A percentile compares a stretch with the other conserved stretches of the same genome.
Conservation (phyloP, 2,329 filamentous ascomycete genomes). For the Berkeleyomyces basicola region DNA sequence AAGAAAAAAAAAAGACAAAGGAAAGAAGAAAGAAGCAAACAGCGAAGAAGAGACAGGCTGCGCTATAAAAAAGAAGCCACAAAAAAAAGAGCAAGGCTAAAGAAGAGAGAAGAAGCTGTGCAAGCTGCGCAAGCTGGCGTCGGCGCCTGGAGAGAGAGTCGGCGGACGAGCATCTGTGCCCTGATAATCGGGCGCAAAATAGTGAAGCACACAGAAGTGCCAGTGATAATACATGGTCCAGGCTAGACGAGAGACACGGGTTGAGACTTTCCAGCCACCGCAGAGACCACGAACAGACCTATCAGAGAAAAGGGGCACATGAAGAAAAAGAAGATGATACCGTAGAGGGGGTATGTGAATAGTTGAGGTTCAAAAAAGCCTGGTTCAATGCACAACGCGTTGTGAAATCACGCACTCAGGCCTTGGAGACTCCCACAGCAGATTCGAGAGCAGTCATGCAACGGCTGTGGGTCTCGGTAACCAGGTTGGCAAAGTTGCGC, state of each 20-base stretch:
- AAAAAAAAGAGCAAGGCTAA: not conserved
- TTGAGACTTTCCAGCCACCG: constrained; percentile 1
- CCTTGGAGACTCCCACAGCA: constrained; percentile 2
- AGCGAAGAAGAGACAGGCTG: not conserved
- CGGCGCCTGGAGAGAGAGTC: too few relatives aligned
- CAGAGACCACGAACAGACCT: constrained; percentile 1
- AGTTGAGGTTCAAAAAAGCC: not conserved
- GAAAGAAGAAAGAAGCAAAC: not conserved
- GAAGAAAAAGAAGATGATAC: constrained; percentile 12
- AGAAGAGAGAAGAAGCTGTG: not conserved
- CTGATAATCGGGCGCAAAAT: not conserved
- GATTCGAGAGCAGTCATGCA: not conserved
- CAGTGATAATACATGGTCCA: not conserved
- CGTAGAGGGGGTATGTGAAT: not conserved
- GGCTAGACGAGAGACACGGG: not conserved
- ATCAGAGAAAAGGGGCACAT: not conserved
- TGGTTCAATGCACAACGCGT: constrained; percentile 3
- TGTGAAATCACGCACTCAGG: constrained; percentile 3
- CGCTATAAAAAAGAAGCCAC: not conserved
- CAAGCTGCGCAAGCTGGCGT: not conserved
- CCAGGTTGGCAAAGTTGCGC: constrained; percentile 79
- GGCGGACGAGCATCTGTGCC: not conserved
- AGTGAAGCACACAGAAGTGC: not conserved
- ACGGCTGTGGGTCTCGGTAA: constrained; percentile 48
- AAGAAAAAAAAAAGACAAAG: not conserved